A percentile compares a stretch with the other conserved stretches of the same genome.
Conservation (phyloP, 352 stramenopile species). For the Globisporangium heterothallicum region DNA sequence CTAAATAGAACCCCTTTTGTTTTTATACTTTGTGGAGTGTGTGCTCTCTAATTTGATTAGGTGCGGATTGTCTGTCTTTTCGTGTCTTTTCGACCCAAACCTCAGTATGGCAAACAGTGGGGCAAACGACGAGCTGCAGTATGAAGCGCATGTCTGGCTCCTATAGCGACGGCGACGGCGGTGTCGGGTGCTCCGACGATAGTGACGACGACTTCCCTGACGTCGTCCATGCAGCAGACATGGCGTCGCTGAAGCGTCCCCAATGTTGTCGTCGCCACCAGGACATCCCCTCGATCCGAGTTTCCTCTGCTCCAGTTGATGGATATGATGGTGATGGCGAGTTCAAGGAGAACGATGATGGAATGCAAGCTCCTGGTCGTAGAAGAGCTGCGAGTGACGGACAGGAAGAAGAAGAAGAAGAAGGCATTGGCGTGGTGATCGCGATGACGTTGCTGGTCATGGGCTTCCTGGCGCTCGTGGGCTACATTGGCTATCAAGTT, state of each 20-base stretch:
- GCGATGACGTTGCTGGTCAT: conserved; percentile 11
- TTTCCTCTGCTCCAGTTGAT: not conserved
- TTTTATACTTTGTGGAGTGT: not conserved
- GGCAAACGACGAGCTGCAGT: no score
- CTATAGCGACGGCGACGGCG: not conserved
- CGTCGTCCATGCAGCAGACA: not conserved
- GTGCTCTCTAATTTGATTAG: not conserved
- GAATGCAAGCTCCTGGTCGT: not conserved
- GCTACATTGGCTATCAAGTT: conserved; percentile 11
- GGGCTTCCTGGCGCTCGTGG: conserved; percentile 17
- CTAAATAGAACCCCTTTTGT: not conserved
- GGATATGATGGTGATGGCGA: not conserved
- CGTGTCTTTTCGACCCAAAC: not conserved
- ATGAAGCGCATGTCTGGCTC: not conserved
- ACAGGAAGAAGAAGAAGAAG: conserved; percentile 1
- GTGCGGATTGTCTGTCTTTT: not conserved
- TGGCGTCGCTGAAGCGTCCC: not conserved
- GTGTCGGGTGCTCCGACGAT: not conserved
- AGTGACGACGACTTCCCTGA: not conserved
- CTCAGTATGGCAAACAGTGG: not conserved
- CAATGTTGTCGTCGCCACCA: not conserved
- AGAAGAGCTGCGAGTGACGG: not conserved
- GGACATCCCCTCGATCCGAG: no score
- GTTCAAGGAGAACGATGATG: not conserved
- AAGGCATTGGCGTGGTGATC: conserved; percentile 13